Evolutionary conservation across 2,329 filamentous ascomycete species (phyloP), one percentile per base, ranked within the genome.

Genomic region (Trichophyton simii): DNA sequence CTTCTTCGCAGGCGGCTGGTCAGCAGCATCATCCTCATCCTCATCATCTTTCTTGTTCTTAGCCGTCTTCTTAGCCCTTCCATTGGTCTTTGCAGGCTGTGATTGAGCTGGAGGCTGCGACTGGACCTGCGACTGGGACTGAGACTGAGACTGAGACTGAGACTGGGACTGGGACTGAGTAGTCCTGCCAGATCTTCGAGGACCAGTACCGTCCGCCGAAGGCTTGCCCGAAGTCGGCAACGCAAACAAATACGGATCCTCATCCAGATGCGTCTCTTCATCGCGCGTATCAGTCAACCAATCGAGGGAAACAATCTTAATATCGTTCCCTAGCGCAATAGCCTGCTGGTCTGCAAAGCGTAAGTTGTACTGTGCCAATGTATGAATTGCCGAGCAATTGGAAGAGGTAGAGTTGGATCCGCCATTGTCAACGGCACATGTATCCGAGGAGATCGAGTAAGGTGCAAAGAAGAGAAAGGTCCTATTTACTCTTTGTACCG

Each of bases 201-300:
- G 57, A 11, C 63, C 57, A 9, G 63, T 59, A 4, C 61, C 60
- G 48, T 58, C 55, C 18, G 58, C 58, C 3, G 62, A n/a, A 31
- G 62, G 42, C 31, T 25, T 36, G 57, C 63, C 22, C 46, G 50
- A 5, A 38, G 25, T 7, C 28, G 28, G 31, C 18, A 57, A 54
- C 28, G 59, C 34, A 18, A 79, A 64, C 1, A 73, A 60, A 63
- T 77, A 78, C 0, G 69, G 62, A 13, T 72, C 70, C 60, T 76
- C 75, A 7, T 75, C 66, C 7, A 78, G 67, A 36, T 73, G 76
- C 9, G 73, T 69, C 54, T 74, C 75, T 15, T 73, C 70, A 13
- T 73, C 64, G 42, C 80, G 73, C 22, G 79, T 84, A n/a, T 84
- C 79, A 1, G 81, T 65, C n/a, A 85, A 73, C 87, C 87, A 90